Conservation (phyloP, 441 rosid genomes). For the Capsella rubella region DNA sequence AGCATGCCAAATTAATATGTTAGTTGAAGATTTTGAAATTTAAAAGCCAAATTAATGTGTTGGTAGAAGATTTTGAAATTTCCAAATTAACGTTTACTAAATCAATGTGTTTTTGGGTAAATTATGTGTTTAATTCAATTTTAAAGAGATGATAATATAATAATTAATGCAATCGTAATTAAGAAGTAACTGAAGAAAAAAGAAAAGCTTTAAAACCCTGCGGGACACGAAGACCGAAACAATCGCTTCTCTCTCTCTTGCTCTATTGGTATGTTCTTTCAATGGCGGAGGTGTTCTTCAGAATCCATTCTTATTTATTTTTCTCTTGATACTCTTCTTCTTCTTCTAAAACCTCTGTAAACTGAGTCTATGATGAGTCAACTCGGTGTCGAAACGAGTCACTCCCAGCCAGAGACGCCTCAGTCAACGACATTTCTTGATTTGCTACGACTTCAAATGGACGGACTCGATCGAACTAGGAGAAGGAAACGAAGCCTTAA, state of each 20-base stretch:
- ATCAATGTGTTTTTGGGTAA: too few species aligned
- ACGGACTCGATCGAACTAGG: constrained; percentile 47
- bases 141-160: background rate
- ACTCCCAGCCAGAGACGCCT: constrained; percentile 44
- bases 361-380: constrained; percentile 54
- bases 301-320: background rate
- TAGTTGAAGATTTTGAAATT: background rate
- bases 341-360: background rate
- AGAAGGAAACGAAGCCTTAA: constrained; percentile 53
- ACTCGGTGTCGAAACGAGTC: constrained; percentile 50
- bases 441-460: constrained; percentile 56
- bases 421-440: constrained; percentile 54
- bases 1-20: background rate
- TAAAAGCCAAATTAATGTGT: background rate
- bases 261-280: constrained; percentile 26
- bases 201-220: constrained; percentile 21
- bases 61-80: background rate
- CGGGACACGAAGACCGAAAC: constrained; percentile 13
- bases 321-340: constrained; percentile 11
- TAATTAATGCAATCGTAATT: constrained; percentile 17
- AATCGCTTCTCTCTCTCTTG: constrained; percentile 1
- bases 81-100: background rate
- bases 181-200: constrained; percentile 6
- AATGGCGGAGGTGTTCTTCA: constrained; percentile 26
- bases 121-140: background rate